A percentile compares a stretch with the other conserved stretches of the same genome.
phyloP scores from a whole-genome alignment of 2,329 filamentous ascomycete species.

The Ophiobolus disseminans region DNA sequence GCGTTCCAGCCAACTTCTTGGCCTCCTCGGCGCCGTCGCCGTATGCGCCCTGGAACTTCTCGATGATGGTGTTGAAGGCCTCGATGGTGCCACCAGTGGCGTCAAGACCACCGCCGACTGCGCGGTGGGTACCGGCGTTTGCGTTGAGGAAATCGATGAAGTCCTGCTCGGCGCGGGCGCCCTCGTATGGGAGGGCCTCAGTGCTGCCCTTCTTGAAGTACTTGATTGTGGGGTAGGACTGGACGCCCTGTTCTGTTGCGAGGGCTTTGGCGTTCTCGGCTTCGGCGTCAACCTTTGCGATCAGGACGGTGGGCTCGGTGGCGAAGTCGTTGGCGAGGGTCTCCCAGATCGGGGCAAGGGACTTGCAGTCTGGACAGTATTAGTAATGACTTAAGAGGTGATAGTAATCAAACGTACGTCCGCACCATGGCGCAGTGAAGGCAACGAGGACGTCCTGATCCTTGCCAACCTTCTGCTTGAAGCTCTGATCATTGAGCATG shows the following conservation, averaged over 20 bases:
- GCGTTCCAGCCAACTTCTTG: constrained; percentile 70
- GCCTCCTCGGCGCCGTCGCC: constrained; percentile 70
- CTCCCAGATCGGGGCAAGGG: constrained; percentile 88
- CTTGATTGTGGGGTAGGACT: constrained; percentile 95
- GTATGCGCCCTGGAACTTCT: constrained; percentile 71
- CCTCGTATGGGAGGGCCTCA: constrained; percentile 73
- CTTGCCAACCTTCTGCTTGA: constrained; percentile 77
- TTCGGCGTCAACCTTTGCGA: constrained; percentile 97
- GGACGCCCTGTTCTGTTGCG: constrained; percentile 77
- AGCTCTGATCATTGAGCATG: constrained; percentile 80
- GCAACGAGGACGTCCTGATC: constrained; percentile 93
- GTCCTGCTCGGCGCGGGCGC: constrained; percentile 77
- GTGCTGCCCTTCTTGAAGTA: constrained; percentile 90
- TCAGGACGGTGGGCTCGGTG: constrained; percentile 77
- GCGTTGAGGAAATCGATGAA: constrained; percentile 85
- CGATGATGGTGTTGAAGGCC: constrained; percentile 76
- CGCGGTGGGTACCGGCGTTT: constrained; percentile 86
- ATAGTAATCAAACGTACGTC: constrained; percentile 71
- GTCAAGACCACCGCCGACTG: constrained; percentile 80
- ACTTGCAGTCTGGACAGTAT: constrained; percentile 83
- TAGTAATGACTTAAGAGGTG: constrained; percentile 6
- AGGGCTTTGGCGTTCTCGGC: constrained; percentile 81
- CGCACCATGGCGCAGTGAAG: constrained; percentile 98
- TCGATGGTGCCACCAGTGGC: constrained; percentile 81
- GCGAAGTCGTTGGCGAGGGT: constrained; percentile 81